Conservation (phyloP, 1,139 yeast species). For the Arxiozyma heterogenica region DNA sequence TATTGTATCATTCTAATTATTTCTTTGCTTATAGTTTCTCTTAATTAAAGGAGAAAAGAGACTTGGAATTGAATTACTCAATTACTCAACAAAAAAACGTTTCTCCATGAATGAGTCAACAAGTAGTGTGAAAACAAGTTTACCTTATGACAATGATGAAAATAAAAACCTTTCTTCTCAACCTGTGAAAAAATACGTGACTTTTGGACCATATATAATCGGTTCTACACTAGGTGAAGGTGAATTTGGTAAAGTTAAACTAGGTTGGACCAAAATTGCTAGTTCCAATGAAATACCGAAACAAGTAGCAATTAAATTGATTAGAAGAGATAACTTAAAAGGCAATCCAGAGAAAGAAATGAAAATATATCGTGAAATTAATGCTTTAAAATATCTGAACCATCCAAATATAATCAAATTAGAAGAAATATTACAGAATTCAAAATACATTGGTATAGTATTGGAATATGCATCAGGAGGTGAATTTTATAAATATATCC, state of each 20-base stretch:
- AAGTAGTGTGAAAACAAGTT: not conserved
- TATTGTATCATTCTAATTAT: no score
- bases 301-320: constrained; percentile 89
- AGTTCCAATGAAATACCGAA: constrained; percentile 28
- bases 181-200: constrained; percentile 36
- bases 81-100: no score
- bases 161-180: not conserved
- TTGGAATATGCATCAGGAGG: constrained; percentile 97
- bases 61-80: not conserved
- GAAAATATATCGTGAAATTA: constrained; percentile 87
- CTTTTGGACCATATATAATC: constrained; percentile 74
- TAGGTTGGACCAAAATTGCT: constrained; percentile 65
- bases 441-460: constrained; percentile 91
- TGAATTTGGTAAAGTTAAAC: constrained; percentile 92
- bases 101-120: not conserved
- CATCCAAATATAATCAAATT: constrained; percentile 91
- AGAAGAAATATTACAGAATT: constrained; percentile 89
- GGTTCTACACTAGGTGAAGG: constrained; percentile 98
- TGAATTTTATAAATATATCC: constrained; percentile 86
- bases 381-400: constrained; percentile 71
- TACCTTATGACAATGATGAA: not conserved
- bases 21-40: not conserved
- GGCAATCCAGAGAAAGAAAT: constrained; percentile 78
- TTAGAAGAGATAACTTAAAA: constrained; percentile 75
- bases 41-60: not conserved